Conservation (phyloP, 2,329 filamentous ascomycete species). For the Fusarium xylarioides region DNA sequence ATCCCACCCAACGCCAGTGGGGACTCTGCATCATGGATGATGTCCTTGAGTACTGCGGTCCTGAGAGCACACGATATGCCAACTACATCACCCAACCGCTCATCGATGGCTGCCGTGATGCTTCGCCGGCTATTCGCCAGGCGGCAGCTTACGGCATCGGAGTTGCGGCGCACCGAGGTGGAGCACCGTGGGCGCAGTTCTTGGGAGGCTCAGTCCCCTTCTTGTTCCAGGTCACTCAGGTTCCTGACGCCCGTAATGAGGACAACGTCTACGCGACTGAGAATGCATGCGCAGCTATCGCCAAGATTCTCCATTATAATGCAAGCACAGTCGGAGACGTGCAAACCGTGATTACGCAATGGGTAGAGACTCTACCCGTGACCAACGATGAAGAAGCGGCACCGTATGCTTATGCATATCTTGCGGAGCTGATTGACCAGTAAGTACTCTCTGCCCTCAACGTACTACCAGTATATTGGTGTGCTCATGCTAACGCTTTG, state of each 20-base stretch:
- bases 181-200: conserved; percentile 87
- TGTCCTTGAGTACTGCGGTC: conserved; percentile 94
- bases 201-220: conserved; percentile 80
- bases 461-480: not conserved
- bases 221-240: conserved; percentile 84
- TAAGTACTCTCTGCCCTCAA: conserved; percentile 62
- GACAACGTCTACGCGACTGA: conserved; percentile 98
- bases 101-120: conserved; percentile 84
- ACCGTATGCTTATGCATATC: conserved; percentile 92
- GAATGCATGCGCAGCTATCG: conserved; percentile 95
- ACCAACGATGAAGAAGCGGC: conserved; percentile 97
- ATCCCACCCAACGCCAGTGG: conserved; percentile 96
- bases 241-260: conserved; percentile 84
- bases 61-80: conserved; percentile 86
- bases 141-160: conserved; percentile 96
- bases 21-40: conserved; percentile 99
- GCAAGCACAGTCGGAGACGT: conserved; percentile 77
- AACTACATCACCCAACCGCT: conserved; percentile 88
- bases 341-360: conserved; percentile 80
- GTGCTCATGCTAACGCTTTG: conserved; percentile 40
- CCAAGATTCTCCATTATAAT: conserved; percentile 96
- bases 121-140: conserved; percentile 90
- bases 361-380: conserved; percentile 91
- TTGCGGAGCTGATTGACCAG: conserved; percentile 93
- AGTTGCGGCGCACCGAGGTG: conserved; percentile 92